Conservation (phyloP, 2,329 filamentous ascomycete species). For the Epichloe baconii region DNA sequence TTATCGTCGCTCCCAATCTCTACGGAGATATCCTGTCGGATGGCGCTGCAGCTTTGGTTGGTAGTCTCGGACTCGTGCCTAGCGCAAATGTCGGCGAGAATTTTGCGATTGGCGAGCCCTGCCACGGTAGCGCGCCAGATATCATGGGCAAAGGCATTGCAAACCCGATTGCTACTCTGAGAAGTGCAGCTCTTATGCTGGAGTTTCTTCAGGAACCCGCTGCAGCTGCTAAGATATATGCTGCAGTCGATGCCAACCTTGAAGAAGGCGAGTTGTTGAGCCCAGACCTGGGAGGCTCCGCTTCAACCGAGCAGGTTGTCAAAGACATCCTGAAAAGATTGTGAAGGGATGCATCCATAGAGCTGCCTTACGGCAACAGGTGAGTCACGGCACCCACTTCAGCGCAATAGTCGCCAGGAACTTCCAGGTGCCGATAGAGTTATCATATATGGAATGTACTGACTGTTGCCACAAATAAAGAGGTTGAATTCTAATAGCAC, state of each 20-base stretch:
- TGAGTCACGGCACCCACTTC: background rate
- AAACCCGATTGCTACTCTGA: slow-evolving; percentile 89
- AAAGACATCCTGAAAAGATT: slow-evolving; percentile 74
- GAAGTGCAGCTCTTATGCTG: slow-evolving; percentile 86
- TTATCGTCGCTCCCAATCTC: slow-evolving; percentile 93
- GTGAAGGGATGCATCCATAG: slow-evolving; percentile 28
- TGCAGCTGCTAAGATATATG: slow-evolving; percentile 81
- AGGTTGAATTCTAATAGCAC: too few relatives aligned
- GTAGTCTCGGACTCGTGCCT: slow-evolving; percentile 81
- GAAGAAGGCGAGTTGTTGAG: slow-evolving; percentile 71
- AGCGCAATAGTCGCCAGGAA: too few relatives aligned
- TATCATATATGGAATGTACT: too few relatives aligned
- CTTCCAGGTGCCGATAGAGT: background rate
- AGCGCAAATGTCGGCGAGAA: slow-evolving; percentile 88
- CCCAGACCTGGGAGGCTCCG: slow-evolving; percentile 81
- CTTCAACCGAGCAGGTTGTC: slow-evolving; percentile 75
- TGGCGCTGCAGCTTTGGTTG: slow-evolving; percentile 86
- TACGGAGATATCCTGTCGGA: slow-evolving; percentile 97
- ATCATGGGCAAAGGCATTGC: slow-evolving; percentile 88
- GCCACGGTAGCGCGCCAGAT: slow-evolving; percentile 90
- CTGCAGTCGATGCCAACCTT: slow-evolving; percentile 81
- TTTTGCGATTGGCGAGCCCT: slow-evolving; percentile 95
- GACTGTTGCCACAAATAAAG: too few relatives aligned
- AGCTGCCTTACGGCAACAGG: background rate
- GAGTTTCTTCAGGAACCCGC: slow-evolving; percentile 84